Evolutionary conservation across 768 basidiomycete species (phyloP), one percentile per base, ranked within the genome.

Genomic region (Agrocybe praecox): DNA sequence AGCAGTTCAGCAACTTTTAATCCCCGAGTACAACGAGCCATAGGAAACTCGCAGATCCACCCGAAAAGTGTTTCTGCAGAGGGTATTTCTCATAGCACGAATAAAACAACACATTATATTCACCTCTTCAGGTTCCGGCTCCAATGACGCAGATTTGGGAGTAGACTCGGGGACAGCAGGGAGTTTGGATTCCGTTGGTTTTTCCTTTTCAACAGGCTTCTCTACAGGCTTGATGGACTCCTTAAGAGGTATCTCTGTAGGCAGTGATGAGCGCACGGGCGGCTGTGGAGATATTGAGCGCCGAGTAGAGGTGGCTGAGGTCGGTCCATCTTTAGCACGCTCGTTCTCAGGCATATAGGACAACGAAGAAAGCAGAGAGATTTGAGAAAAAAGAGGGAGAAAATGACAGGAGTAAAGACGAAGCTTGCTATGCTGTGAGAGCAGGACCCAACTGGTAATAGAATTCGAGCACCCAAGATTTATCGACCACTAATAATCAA

Each of bases 301-400:
- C 34, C 48, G 14, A 46, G 45, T 43, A 56, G 52, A 43, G 63
- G 51, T 21, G 56, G 58, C 19, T 62, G 59, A 11, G 57, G 49
- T 19, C 59, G 57, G 36, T 14, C n/a, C 36, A 40, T 40, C 36
- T 40, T 40, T 40, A 32, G 58, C 54, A 48, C 56, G 61, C 49
- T 66, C 60, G 36, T 62, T 57, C 6, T 58, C 57, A 53, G 66
- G 62, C 68, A 69, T 69, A 26, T 49, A 43, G 49, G 56, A 57
- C 57, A 46, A 49, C 26, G 47, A 29, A 24, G n/a, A 48, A 40
- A 36, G 48, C 48, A 44, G 53, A 34, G 32, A 48, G 36, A 43
- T 26, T 53, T 44, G 52, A 19, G 3, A 48, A 51, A 56, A 34
- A 26, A 24, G 29, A 42, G 52, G 46, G 49, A 26, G 46, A 34